These are phyloP conservation scores for Schizosaccharomyces octosporus DNA, from an alignment of 805 yeast genomes.

Conservation along the genomic window DNA sequence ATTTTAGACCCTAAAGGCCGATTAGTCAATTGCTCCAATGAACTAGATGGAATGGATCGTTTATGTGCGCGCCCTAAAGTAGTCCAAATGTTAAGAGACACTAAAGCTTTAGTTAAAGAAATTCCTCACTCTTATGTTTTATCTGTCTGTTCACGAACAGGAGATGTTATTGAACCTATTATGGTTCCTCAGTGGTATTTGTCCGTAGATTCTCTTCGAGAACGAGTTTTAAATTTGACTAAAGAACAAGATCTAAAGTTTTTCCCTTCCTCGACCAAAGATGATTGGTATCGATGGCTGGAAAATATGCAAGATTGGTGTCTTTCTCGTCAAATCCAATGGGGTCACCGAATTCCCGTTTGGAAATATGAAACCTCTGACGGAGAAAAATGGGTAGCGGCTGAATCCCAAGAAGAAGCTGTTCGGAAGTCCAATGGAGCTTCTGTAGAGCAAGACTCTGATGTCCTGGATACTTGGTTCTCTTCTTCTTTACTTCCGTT, in stretches of 20 bases:
- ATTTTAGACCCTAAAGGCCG: conserved; percentile 80
- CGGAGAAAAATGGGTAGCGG: conserved; percentile 74
- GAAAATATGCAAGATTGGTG: conserved; percentile 97
- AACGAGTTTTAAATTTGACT: not conserved
- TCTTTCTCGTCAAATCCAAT: conserved; percentile 79
- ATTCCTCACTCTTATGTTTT: conserved; percentile 86
- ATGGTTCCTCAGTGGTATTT: conserved; percentile 99
- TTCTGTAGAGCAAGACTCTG: conserved; percentile 87
- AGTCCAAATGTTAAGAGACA: conserved; percentile 49
- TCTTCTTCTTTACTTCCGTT: conserved; percentile 96
- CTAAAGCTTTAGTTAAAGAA: conserved; percentile 57
- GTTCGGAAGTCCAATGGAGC: conserved; percentile 38
- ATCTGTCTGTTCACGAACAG: conserved; percentile 86
- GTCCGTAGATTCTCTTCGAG: conserved; percentile 22
- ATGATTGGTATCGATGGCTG: conserved; percentile 86
- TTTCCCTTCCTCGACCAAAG: conserved; percentile 66
- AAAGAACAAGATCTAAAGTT: not conserved
- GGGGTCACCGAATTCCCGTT: conserved; percentile 97
- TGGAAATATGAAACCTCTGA: conserved; percentile 42
- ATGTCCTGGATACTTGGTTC: conserved; percentile 96
- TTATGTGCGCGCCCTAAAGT: conserved; percentile 79
- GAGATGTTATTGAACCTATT: conserved; percentile 88
- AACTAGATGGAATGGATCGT: conserved; percentile 74
- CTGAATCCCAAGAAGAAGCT: conserved; percentile 65
- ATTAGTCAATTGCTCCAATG: conserved; percentile 79